A percentile compares a stretch with the other conserved stretches of the same genome.
These are phyloP conservation scores for Plantago coronopus DNA, from an alignment of 305 asterid species.

Conservation along the genomic window DNA sequence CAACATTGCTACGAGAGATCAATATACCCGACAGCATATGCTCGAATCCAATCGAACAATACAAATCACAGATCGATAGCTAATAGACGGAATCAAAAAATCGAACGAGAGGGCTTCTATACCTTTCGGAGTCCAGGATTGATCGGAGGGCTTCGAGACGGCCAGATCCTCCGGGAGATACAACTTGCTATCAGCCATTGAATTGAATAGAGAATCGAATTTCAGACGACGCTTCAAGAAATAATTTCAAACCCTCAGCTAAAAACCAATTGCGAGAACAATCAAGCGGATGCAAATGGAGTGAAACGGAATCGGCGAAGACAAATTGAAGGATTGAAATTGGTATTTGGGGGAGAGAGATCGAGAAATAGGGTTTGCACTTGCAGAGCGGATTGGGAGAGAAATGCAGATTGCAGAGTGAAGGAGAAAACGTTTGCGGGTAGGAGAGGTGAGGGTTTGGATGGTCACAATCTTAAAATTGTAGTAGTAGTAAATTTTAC, in stretches of 20 bases:
- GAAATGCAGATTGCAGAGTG: conserved; percentile 40
- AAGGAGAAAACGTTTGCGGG: conserved; percentile 18
- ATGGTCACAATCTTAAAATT: conserved; percentile 40
- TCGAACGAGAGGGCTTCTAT: background rate
- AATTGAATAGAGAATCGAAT: conserved; percentile 20
- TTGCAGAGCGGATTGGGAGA: conserved; percentile 37
- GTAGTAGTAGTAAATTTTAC: background rate
- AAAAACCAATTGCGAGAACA: background rate
- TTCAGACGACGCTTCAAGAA: conserved; percentile 19
- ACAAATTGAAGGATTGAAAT: conserved; percentile 17
- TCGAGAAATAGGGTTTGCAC: conserved; percentile 47
- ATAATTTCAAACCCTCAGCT: conserved; percentile 16
- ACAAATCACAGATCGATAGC: conserved; percentile 2
- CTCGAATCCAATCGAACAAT: conserved; percentile 27
- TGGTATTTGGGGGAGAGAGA: conserved; percentile 16
- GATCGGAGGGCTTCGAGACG: conserved; percentile 53
- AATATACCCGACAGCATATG: conserved; percentile 22
- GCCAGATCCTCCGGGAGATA: conserved; percentile 65
- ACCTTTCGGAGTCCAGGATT: conserved; percentile 76
- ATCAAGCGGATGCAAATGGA: background rate
- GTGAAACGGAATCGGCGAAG: conserved; percentile 29
- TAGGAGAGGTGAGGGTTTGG: conserved; percentile 54
- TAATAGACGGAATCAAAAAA: conserved; percentile 5
- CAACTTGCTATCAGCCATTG: conserved; percentile 58
- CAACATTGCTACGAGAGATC: conserved; percentile 36